phyloP scores from a whole-genome alignment of 2,329 filamentous ascomycete species.

The Cadophora malorum region DNA sequence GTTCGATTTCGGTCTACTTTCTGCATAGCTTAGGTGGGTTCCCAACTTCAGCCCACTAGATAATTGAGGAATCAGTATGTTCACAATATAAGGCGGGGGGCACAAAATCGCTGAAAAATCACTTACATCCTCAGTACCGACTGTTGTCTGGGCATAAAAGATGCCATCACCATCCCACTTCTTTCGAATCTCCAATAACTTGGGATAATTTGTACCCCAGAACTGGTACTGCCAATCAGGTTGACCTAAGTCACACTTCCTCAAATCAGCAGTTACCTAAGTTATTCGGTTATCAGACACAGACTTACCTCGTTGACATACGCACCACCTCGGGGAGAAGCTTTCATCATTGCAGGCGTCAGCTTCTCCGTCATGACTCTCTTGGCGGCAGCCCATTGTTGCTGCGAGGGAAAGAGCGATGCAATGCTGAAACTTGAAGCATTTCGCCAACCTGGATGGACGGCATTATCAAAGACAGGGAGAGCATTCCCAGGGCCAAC shows the following conservation, averaged over 20 bases:
- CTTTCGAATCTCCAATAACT: conserved; percentile 11
- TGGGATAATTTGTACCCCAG: conserved; percentile 14
- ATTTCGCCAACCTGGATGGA: conserved; percentile 59
- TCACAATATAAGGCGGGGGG: not conserved
- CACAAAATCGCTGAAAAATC: not conserved
- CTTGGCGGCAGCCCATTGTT: conserved; percentile 2
- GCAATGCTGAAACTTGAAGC: conserved; percentile 41
- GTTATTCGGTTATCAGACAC: too few species aligned
- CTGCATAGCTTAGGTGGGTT: conserved; percentile 12
- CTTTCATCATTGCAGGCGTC: conserved; percentile 2
- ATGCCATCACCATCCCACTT: not conserved
- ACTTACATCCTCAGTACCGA: conserved; percentile 6
- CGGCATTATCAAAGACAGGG: conserved; percentile 28
- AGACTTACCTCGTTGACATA: conserved; percentile 21
- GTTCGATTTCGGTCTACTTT: not conserved
- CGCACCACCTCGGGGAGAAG: conserved; percentile 4
- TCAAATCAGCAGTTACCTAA: not conserved
- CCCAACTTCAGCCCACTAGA: conserved; percentile 4
- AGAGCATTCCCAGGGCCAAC: conserved; percentile 18
- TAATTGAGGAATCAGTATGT: not conserved
- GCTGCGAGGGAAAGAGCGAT: not conserved
- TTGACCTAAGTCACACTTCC: not conserved
- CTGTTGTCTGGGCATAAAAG: not conserved
- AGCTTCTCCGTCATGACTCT: not conserved
- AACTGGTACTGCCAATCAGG: conserved; percentile 13